Evolutionary conservation across 495 filamentous ascomycete genomes (phyloP), one percentile per base, ranked within the genome.

Genomic region (Xylaria grammica): DNA sequence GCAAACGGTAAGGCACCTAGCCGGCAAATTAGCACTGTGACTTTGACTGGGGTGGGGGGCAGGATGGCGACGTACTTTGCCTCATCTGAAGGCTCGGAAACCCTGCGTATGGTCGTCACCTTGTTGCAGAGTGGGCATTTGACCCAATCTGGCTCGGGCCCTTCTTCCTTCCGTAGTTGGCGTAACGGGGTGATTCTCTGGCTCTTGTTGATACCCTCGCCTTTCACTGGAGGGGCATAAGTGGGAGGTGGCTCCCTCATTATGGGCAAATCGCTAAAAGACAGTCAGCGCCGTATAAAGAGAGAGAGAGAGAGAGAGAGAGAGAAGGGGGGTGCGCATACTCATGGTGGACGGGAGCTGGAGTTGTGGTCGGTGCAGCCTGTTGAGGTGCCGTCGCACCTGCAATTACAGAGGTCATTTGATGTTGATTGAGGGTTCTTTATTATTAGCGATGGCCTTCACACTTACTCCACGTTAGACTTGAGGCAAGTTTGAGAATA

Each of bases 61-160:
- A 4, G 32, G 20, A 19, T 1, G 20, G 11, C 1, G 4, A 55
- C 52, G 20, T 42, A 57, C 54, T 57, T 57, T 1, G 20, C 20
- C 36, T 57, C 54, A 24, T 57, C 54, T 13, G 54, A 57, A 3
- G 54, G 54, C 54, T 57, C 54, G 36, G 38, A 17, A 2, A 42
- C 36, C 15, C 54, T 26, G 22, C 54, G 54, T 42, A 57, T 44
- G 22, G 54, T 57, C 36, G 54, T 57, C 36, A 8, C 26, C 22
- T 44, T 36, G 15, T 44, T 57, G 36, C 54, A 57, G 30, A 30
- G 30, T 19, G 34, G 54, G 22, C 54, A 57, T 3, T 24, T 49
- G 45, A 49, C 38, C 36, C 54, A 44, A 29, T 57, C 38, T 13
- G 36, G 54, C 36, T 57, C 54, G 13, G 38, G 24, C 2, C 32